Conservation (phyloP, 805 yeast genomes). For the Nakazawaea sp. region DNA sequence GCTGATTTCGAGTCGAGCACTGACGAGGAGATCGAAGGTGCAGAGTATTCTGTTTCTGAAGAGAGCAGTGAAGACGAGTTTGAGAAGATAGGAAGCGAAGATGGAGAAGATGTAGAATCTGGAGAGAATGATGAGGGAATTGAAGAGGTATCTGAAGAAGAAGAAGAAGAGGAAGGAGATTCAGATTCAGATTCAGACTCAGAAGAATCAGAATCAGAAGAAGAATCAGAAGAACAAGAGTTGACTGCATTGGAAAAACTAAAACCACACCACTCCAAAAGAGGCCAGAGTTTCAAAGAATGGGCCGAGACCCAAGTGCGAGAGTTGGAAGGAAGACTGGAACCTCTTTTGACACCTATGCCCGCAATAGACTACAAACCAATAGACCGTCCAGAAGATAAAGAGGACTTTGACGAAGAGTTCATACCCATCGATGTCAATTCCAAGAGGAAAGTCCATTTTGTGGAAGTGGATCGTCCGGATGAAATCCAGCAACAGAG, state of each 20-base stretch:
- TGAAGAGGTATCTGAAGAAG: constrained; percentile 18
- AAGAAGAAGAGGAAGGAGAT: constrained; percentile 18
- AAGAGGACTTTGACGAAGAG: constrained; percentile 59
- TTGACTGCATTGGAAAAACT: constrained; percentile 22
- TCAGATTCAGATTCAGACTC: constrained; percentile 26
- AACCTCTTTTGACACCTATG: constrained; percentile 36
- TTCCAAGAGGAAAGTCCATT: constrained; percentile 52
- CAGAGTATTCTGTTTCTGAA: constrained; percentile 16
- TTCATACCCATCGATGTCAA: constrained; percentile 51
- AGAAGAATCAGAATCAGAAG: constrained; percentile 24
- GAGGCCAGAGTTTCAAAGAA: constrained; percentile 65
- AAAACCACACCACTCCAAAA: constrained; percentile 37
- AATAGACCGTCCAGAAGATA: constrained; percentile 61
- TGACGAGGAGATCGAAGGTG: constrained; percentile 21
- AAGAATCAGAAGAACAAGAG: constrained; percentile 25
- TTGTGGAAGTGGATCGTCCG: constrained; percentile 60
- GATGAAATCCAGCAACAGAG: constrained; percentile 62
- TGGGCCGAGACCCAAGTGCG: constrained; percentile 84
- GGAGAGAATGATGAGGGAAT: constrained; percentile 22
- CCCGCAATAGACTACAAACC: constrained; percentile 51
- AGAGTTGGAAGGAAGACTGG: constrained; percentile 54
- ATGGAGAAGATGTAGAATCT: constrained; percentile 13
- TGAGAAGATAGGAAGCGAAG: constrained; percentile 11
- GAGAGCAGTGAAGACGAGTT: constrained; percentile 15
- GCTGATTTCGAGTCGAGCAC: constrained; percentile 43